Conservation (phyloP, 805 yeast genomes). For the Teunomyces funiuensis region DNA sequence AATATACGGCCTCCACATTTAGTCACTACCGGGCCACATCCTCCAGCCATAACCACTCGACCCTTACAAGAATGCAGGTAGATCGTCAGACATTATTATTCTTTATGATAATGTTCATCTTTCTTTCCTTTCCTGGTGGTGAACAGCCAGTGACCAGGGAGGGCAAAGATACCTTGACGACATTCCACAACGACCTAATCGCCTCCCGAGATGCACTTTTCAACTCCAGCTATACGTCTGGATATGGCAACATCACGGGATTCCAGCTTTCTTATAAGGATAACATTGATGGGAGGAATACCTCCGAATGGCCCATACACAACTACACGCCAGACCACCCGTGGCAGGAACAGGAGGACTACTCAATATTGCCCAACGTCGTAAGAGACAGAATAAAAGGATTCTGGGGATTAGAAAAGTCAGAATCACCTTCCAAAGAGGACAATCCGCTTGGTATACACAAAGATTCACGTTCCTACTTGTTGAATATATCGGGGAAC, state of each 20-base stretch:
- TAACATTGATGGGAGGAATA: constrained; percentile 42
- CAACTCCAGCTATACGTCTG: constrained; percentile 45
- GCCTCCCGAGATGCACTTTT: constrained; percentile 24
- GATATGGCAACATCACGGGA: constrained; percentile 76
- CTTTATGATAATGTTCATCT: constrained; percentile 35
- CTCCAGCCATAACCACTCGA: background rate
- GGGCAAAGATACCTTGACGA: constrained; percentile 25
- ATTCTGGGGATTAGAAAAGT: constrained; percentile 47
- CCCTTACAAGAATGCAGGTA: constrained; percentile 9
- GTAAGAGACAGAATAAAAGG: constrained; percentile 47
- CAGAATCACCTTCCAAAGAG: constrained; percentile 16
- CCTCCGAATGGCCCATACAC: constrained; percentile 60
- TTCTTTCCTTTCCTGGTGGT: constrained; percentile 31
- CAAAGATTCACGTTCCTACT: constrained; percentile 21
- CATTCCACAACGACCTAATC: constrained; percentile 24
- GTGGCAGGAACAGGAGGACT: constrained; percentile 48
- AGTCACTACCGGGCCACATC: too few species aligned
- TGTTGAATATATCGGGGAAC: constrained; percentile 36
- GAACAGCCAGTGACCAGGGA: constrained; percentile 26
- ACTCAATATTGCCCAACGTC: constrained; percentile 59
- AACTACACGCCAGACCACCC: constrained; percentile 40
- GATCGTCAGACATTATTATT: constrained; percentile 37
- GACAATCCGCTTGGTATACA: constrained; percentile 15
- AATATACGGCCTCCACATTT: too few species aligned
- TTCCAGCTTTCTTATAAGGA: constrained; percentile 65